phyloP scores from a whole-genome alignment of 2,329 filamentous ascomycete species.

The Sporothrix brunneoviolacea region DNA sequence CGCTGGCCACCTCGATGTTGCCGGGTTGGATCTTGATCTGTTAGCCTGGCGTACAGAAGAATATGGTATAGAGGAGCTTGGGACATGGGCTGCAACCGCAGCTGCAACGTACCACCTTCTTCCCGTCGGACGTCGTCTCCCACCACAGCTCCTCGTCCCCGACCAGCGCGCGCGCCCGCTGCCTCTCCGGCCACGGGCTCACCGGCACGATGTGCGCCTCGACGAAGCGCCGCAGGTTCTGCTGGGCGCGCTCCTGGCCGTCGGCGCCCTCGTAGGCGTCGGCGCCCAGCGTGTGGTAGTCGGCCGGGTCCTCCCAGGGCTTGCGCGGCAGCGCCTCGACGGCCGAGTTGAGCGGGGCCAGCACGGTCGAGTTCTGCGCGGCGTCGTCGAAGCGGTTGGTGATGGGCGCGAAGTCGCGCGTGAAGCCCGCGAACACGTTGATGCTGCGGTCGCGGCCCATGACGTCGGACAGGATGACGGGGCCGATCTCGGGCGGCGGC shows the following conservation, averaged over 20 bases:
- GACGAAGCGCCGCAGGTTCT: slow-evolving; percentile 74
- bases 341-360: slow-evolving; percentile 79
- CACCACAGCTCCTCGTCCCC: slow-evolving; percentile 68
- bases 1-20: slow-evolving; percentile 65
- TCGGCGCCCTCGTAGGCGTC: slow-evolving; percentile 68
- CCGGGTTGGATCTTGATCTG: slow-evolving; percentile 65
- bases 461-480: slow-evolving; percentile 73
- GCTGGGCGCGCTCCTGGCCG: slow-evolving; percentile 68
- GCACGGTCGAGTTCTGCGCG: slow-evolving; percentile 67
- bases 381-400: slow-evolving; percentile 61
- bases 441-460: slow-evolving; percentile 72
- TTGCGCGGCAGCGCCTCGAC: slow-evolving; percentile 74
- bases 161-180: slow-evolving; percentile 62
- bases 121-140: slow-evolving; percentile 59
- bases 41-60: slow-evolving; percentile 5
- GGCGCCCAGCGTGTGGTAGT: slow-evolving; percentile 61
- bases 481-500: slow-evolving; percentile 24
- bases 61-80: neutral
- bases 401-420: slow-evolving; percentile 66
- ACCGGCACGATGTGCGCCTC: slow-evolving; percentile 73
- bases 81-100: no score
- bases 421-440: slow-evolving; percentile 77
- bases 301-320: slow-evolving; percentile 73
- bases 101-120: slow-evolving; percentile 51
- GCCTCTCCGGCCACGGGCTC: slow-evolving; percentile 66